A percentile compares a stretch with the other conserved stretches of the same genome.
These are phyloP conservation scores for Aphanomyces cochlioides DNA, from an alignment of 352 stramenopile species.

Conservation along the genomic window DNA sequence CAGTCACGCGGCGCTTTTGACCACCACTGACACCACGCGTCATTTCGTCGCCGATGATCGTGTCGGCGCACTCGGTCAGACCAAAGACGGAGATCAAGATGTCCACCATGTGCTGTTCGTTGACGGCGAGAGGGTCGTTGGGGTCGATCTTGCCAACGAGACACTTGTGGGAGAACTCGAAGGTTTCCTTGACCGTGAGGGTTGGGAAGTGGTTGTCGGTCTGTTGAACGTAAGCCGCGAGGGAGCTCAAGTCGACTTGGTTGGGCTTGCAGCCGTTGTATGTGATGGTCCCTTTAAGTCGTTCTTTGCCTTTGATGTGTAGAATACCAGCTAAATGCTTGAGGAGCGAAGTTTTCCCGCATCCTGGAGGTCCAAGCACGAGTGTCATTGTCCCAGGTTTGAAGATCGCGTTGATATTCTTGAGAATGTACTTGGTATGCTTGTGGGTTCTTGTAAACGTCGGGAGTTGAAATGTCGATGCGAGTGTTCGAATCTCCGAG, in stretches of 20 bases:
- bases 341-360: conserved; percentile 19
- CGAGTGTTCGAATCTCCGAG: conserved; percentile 14
- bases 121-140: conserved; percentile 41
- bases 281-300: no score
- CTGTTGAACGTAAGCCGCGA: conserved; percentile 44
- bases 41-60: conserved; percentile 25
- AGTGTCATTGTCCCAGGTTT: conserved; percentile 17
- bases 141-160: conserved; percentile 44
- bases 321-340: neutral
- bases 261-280: neutral
- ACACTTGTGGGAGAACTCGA: conserved; percentile 89
- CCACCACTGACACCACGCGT: conserved; percentile 23
- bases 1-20: conserved; percentile 53
- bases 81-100: conserved; percentile 27
- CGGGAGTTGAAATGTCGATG: conserved; percentile 2
- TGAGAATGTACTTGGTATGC: conserved; percentile 18
- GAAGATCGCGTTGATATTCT: conserved; percentile 27
- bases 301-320: neutral
- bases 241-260: conserved; percentile 15
- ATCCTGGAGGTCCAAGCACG: neutral
- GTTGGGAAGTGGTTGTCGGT: conserved; percentile 82
- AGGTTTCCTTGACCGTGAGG: conserved; percentile 91
- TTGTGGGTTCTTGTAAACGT: neutral
- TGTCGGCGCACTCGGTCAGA: conserved; percentile 24
- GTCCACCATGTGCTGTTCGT: conserved; percentile 32